Evolutionary conservation across 768 basidiomycete genomes (phyloP).

Genomic region (Pleurotus djamor): DNA sequence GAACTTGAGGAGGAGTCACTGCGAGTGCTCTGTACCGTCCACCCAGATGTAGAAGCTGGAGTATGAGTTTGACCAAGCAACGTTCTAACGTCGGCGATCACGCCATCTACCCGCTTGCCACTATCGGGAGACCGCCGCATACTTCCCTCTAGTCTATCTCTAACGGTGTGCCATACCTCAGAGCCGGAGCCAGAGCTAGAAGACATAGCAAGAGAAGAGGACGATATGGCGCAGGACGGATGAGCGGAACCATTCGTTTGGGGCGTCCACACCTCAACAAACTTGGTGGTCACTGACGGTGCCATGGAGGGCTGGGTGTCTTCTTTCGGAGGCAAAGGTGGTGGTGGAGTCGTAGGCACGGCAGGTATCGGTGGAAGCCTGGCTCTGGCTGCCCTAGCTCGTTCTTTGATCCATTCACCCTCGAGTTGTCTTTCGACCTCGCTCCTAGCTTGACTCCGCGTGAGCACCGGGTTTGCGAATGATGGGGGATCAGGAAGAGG

Average conservation of each 20-base stretch:
- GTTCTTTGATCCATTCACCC: not conserved
- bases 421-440: not conserved
- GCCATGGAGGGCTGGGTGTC: not conserved
- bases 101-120: not conserved
- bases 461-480: too few relatives aligned
- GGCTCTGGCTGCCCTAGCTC: not conserved
- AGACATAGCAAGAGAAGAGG: not conserved
- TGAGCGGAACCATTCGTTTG: not conserved
- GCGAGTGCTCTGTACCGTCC: not conserved
- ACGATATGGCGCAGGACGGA: not conserved
- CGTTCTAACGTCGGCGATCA: not conserved
- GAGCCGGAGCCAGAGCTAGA: not conserved
- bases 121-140: not conserved
- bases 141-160: conserved; percentile 2
- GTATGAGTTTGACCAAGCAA: not conserved
- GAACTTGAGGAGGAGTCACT: not conserved
- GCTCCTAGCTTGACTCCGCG: not conserved
- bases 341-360: not conserved
- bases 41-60: not conserved
- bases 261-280: not conserved
- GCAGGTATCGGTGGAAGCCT: not conserved
- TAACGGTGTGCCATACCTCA: not conserved
- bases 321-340: not conserved
- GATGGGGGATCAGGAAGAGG: too few relatives aligned
- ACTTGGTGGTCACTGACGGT: not conserved